Base-by-base conservation (phyloP, 1,284 basidiomycete species). In the Fomitiporia mediterranea region DNA sequence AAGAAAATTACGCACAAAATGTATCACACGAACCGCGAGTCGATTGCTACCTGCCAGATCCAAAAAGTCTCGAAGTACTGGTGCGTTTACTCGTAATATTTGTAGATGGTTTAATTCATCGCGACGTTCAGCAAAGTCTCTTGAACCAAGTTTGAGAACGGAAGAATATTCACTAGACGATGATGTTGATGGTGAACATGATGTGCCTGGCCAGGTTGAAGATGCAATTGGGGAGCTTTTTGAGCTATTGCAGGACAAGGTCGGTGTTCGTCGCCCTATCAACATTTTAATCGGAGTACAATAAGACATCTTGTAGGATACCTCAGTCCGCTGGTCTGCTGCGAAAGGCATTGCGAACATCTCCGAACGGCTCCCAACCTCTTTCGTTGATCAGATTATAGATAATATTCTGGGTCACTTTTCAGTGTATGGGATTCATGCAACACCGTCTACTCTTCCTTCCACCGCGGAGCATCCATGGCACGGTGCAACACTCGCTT, bases 401-500 rank as follows among this genome's bases (percentile, higher is more conserved):
- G 84, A 91, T 48, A 93, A 86, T 2, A 74, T 96, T 32, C 73
- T 95, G 50, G 79, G 76, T 3, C 71, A 77, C 59, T 96, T 79
- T 79, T 80, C 75, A 50, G 78, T 94, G 56, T 81, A 90, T 64
- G 81, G 81, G 50, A 68, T 80, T 23, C 76, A 76, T 62, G 64
- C 37, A 15, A 13, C 66, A 64, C 67, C 89, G 53, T 80, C 87
- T 61, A 86, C 92, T 60, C 79, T 91, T 60, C 82, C 89, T 34
- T 80, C 89, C 9, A 74, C 83, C 53, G 85, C 83, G 57, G 95
- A 99, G 70, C 77, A 80, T 57, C 90, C 91, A 30, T 98, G 96
- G 94, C 96, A 99, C 69, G 97, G 97, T 4, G 89, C 93, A 2
- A 94, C 89, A 65, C 79, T 99, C 35, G 91, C 92, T 8, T 85